These are phyloP conservation scores for Allomyces macrogynus DNA, from an alignment of 192 early-diverging fungal species.

Conservation along the genomic window DNA sequence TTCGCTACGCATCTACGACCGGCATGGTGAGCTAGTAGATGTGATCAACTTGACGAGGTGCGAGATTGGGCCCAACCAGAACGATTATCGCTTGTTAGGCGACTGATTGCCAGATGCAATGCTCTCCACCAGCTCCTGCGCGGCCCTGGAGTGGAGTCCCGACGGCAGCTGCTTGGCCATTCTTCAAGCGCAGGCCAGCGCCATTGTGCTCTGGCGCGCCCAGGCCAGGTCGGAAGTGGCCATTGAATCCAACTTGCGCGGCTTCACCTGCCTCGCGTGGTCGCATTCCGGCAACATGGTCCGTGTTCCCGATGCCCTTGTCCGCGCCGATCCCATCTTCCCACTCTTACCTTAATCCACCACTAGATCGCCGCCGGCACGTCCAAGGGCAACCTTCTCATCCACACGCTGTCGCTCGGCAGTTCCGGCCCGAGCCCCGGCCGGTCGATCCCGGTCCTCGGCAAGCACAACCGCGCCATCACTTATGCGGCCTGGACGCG, in stretches of 20 bases:
- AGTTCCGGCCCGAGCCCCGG: neutral
- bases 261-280: constrained; percentile 16
- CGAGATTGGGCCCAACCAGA: too few relatives aligned
- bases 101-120: too few relatives aligned
- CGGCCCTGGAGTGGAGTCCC: constrained; percentile 16
- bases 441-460: constrained; percentile 15
- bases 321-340: too few relatives aligned
- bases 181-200: constrained; percentile 7
- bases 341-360: too few relatives aligned
- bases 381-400: constrained; percentile 23
- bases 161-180: constrained; percentile 19
- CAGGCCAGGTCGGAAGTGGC: constrained; percentile 1
- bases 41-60: neutral
- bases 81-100: too few relatives aligned
- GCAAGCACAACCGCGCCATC: constrained; percentile 30
- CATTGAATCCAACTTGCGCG: constrained; percentile 19
- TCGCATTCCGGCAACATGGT: constrained; percentile 17
- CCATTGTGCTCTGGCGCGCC: constrained; percentile 19
- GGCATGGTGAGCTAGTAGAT: neutral
- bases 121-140: constrained; percentile 10
- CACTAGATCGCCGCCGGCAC: constrained; percentile 21
- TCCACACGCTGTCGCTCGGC: constrained; percentile 6
- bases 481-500: constrained; percentile 14
- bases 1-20: neutral
- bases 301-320: too few relatives aligned